phyloP scores from a whole-genome alignment of 768 basidiomycete species.

The Boletus rex-veris region DNA sequence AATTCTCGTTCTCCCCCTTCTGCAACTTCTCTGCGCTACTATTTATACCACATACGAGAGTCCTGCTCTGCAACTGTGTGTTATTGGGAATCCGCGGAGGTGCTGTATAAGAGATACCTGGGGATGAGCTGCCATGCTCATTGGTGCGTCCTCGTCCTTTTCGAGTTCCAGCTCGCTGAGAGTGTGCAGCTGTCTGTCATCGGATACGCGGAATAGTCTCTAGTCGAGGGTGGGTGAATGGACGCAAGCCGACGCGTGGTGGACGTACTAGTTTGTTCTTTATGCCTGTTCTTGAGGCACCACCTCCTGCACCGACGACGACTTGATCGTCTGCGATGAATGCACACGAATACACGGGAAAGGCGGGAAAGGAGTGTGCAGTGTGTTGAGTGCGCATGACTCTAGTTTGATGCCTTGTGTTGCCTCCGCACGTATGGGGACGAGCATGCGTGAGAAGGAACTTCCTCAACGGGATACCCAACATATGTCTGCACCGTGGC shows the following conservation, averaged over 20 bases:
- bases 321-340: conserved; percentile 72
- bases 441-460: conserved; percentile 16
- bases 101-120: conserved; percentile 40
- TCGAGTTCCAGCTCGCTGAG: conserved; percentile 73
- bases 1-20: conserved; percentile 78
- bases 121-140: conserved; percentile 79
- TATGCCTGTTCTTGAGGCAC: conserved; percentile 81
- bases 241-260: neutral
- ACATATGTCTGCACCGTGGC: too few species aligned
- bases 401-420: too few species aligned
- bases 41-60: conserved; percentile 85
- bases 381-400: conserved; percentile 80
- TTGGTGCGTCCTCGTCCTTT: conserved; percentile 88
- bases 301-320: conserved; percentile 87
- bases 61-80: conserved; percentile 36
- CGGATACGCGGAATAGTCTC: conserved; percentile 65
- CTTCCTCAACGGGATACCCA: conserved; percentile 7
- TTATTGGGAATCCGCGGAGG: neutral
- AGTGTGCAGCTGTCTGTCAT: conserved; percentile 50
- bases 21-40: conserved; percentile 60
- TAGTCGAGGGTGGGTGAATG: conserved; percentile 29
- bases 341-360: conserved; percentile 85
- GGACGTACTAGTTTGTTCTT: conserved; percentile 81
- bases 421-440: neutral
- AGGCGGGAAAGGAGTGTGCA: conserved; percentile 69